A percentile compares a stretch with the other conserved stretches of the same genome.
Conservation (phyloP, 2,329 filamentous ascomycete genomes). For the Colletotrichum kahawae region DNA sequence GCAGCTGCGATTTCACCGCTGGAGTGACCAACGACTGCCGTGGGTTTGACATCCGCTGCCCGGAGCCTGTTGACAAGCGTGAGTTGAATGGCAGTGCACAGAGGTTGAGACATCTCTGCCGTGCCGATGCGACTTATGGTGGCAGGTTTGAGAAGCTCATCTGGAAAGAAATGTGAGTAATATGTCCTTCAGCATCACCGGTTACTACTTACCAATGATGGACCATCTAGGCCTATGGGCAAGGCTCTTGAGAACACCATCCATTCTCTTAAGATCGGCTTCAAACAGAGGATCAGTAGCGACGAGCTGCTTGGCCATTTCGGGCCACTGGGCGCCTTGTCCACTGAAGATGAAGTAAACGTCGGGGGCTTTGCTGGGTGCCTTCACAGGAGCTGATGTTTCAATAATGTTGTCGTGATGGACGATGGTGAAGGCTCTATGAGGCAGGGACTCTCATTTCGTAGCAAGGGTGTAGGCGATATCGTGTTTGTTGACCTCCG, state of each 20-base stretch:
- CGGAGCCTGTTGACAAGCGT: conserved; percentile 43
- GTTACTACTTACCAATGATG: background rate
- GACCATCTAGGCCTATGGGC: background rate
- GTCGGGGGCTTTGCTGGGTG: conserved; percentile 28
- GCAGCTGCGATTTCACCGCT: conserved; percentile 50
- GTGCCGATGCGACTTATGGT: background rate
- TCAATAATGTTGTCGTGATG: background rate
- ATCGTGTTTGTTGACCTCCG: conserved; percentile 2
- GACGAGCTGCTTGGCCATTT: conserved; percentile 22
- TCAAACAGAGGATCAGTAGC: background rate
- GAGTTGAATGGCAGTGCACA: conserved; percentile 43
- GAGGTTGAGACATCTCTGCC: conserved; percentile 17
- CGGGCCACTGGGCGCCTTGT: conserved; percentile 30
- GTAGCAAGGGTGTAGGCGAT: conserved; percentile 33
- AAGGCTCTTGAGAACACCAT: background rate
- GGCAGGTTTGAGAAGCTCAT: background rate
- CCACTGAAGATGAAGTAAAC: conserved; percentile 28
- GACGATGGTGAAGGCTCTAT: conserved; percentile 23
- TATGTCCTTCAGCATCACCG: background rate
- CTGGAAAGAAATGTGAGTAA: background rate
- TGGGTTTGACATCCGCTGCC: conserved; percentile 32
- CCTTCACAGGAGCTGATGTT: conserved; percentile 28
- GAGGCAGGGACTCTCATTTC: conserved; percentile 29
- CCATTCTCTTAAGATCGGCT: conserved; percentile 13
- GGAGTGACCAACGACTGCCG: conserved; percentile 45